phyloP scores from a whole-genome alignment of 1,139 yeast genomes.

The Kluyveromyces marxianus region DNA sequence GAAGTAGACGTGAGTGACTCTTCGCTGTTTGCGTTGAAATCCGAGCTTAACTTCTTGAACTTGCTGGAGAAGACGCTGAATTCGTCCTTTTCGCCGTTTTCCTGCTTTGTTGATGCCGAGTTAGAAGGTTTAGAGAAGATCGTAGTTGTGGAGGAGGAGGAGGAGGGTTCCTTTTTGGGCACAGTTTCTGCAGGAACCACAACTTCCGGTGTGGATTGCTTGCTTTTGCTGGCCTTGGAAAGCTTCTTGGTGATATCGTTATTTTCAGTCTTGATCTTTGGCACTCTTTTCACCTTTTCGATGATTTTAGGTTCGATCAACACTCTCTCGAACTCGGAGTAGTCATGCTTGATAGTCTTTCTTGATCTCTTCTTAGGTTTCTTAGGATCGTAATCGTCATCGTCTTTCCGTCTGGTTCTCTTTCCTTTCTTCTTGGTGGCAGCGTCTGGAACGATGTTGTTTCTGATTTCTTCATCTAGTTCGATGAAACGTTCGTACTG shows the following conservation, averaged over 20 bases:
- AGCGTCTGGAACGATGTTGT: slow-evolving; percentile 25
- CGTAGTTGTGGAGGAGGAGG: slow-evolving; percentile 7
- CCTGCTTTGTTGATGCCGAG: slow-evolving; percentile 8
- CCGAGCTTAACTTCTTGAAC: slow-evolving; percentile 19
- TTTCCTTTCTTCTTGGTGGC: slow-evolving; percentile 29
- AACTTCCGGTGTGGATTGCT: slow-evolving; percentile 12
- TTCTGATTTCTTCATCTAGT: slow-evolving; percentile 42
- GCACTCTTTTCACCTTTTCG: slow-evolving; percentile 18
- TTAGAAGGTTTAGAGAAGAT: neutral
- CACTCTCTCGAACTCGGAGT: slow-evolving; percentile 25
- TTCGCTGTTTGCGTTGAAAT: neutral
- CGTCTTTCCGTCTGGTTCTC: slow-evolving; percentile 19
- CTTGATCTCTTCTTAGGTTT: slow-evolving; percentile 22
- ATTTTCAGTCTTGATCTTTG: slow-evolving; percentile 23
- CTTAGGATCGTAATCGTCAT: slow-evolving; percentile 27
- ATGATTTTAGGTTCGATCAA: slow-evolving; percentile 24
- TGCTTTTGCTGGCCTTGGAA: slow-evolving; percentile 5
- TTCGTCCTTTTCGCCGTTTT: slow-evolving; percentile 17
- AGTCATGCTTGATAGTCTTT: slow-evolving; percentile 23
- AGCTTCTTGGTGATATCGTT: slow-evolving; percentile 9
- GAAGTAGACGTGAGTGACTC: slow-evolving; percentile 2
- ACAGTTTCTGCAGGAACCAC: neutral
- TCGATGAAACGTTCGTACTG: slow-evolving; percentile 60
- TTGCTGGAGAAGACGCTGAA: slow-evolving; percentile 27
- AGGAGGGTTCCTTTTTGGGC: slow-evolving; percentile 1